phyloP scores from a whole-genome alignment of 805 yeast genomes.

The Myxozyma udenii region DNA sequence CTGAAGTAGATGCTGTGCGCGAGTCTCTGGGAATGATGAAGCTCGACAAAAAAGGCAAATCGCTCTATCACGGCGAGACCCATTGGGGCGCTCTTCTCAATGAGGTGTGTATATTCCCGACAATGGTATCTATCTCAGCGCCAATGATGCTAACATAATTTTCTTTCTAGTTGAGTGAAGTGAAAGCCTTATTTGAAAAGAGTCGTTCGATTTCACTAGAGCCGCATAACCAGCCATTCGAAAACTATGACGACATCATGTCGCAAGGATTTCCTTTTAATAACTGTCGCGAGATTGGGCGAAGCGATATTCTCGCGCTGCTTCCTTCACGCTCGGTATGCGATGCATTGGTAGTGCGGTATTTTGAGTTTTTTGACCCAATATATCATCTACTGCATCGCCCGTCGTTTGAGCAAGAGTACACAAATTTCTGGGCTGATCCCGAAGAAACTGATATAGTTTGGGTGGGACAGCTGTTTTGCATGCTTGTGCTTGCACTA shows the following conservation, averaged over 20 bases:
- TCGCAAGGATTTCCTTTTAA: slow-evolving; percentile 20
- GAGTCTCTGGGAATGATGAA: slow-evolving; percentile 39
- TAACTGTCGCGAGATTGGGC: slow-evolving; percentile 11
- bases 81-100: slow-evolving; percentile 38
- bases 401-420: slow-evolving; percentile 34
- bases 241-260: not conserved
- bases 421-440: slow-evolving; percentile 35
- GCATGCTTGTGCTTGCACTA: slow-evolving; percentile 34
- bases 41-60: slow-evolving; percentile 36
- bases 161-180: slow-evolving; percentile 30
- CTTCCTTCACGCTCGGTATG: slow-evolving; percentile 32
- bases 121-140: slow-evolving; percentile 17
- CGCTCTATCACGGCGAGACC: slow-evolving; percentile 39
- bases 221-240: not conserved
- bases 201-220: slow-evolving; percentile 8
- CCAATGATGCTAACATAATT: not conserved
- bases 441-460: slow-evolving; percentile 34
- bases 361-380: slow-evolving; percentile 34
- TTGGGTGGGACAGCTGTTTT: slow-evolving; percentile 36
- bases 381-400: slow-evolving; percentile 34
- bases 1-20: slow-evolving; percentile 30
- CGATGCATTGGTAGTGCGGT: slow-evolving; percentile 33
- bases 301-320: slow-evolving; percentile 31
- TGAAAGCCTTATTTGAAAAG: slow-evolving; percentile 23
- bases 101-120: slow-evolving; percentile 32